Conservation (phyloP, 1,284 basidiomycete species). For the Golubevia pallescens region DNA sequence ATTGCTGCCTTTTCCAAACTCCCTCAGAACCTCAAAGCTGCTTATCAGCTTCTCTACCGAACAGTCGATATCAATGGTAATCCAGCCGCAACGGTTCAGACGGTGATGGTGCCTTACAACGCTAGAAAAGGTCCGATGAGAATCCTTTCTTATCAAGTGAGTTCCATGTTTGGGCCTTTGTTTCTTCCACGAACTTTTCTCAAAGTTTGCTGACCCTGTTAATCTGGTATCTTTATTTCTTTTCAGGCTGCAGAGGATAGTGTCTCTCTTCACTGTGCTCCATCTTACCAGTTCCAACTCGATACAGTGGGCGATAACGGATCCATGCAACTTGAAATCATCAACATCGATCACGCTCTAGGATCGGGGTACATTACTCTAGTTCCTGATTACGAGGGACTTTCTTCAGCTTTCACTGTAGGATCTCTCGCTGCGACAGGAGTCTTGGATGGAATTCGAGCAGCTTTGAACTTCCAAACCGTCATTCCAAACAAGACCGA, state of each 20-base stretch:
- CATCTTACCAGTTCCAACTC: slow-evolving; percentile 6
- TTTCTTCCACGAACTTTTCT: too few relatives aligned
- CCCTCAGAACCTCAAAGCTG: slow-evolving; percentile 8
- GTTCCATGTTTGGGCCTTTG: too few relatives aligned
- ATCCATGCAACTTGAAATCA: slow-evolving; percentile 5
- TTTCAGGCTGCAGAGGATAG: not conserved
- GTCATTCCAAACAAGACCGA: slow-evolving; percentile 7
- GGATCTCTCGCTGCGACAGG: slow-evolving; percentile 1
- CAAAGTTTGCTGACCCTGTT: too few relatives aligned
- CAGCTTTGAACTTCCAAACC: slow-evolving; percentile 1
- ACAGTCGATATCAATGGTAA: slow-evolving; percentile 4
- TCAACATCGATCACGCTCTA: slow-evolving; percentile 1
- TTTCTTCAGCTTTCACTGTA: slow-evolving; percentile 1
- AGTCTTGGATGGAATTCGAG: slow-evolving; percentile 6
- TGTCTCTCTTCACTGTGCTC: slow-evolving; percentile 6
- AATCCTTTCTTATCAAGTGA: slow-evolving; percentile 5
- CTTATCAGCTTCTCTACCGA: slow-evolving; percentile 8
- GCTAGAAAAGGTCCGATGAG: not conserved
- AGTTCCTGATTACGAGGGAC: slow-evolving; percentile 8
- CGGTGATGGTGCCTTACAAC: slow-evolving; percentile 3
- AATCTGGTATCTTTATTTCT: too few relatives aligned
- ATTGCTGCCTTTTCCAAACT: slow-evolving; percentile 1
- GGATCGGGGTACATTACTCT: slow-evolving; percentile 1
- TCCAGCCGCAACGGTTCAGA: slow-evolving; percentile 2
- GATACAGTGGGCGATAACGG: not conserved